Percentiles rank a stretch among this genome's conserved stretches.
Evolutionary conservation across 2,329 filamentous ascomycete genomes (phyloP).

Genomic region (Lanzia echinophila): DNA sequence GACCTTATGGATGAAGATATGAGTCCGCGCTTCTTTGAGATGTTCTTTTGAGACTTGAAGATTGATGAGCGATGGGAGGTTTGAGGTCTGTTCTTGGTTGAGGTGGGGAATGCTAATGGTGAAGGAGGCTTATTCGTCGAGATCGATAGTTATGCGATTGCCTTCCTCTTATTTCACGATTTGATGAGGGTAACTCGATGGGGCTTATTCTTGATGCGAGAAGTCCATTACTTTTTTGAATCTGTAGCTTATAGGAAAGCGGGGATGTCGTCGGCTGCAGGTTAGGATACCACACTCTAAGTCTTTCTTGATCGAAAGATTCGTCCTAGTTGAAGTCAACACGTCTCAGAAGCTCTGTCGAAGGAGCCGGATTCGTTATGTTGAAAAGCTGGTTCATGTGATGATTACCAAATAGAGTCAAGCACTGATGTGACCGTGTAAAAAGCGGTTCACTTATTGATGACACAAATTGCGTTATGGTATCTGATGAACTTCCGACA

Average conservation of each 20-base stretch:
- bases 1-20: constrained; percentile 76
- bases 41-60: constrained; percentile 30
- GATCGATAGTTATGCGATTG: constrained; percentile 99
- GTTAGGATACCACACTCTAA: constrained; percentile 23
- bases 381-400: constrained; percentile 49
- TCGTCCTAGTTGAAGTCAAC: constrained; percentile 23
- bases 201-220: constrained; percentile 99
- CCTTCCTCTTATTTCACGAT: constrained; percentile 37
- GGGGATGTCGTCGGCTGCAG: constrained; percentile 27
- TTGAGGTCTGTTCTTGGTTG: constrained; percentile 34
- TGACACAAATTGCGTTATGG: constrained; percentile 44
- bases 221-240: constrained; percentile 49
- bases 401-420: constrained; percentile 99
- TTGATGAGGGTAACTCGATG: constrained; percentile 86
- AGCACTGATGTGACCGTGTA: constrained; percentile 70
- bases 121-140: constrained; percentile 72
- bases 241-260: constrained; percentile 51
- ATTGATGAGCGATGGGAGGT: constrained; percentile 31
- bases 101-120: constrained; percentile 41
- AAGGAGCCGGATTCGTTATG: constrained; percentile 53
- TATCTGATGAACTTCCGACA: constrained; percentile 38
- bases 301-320: constrained; percentile 31
- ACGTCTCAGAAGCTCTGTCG: constrained; percentile 53
- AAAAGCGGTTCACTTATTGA: constrained; percentile 35
- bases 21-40: constrained; percentile 59